Evolutionary conservation across 495 filamentous ascomycete genomes (phyloP), one percentile per base, ranked within the genome.

Genomic region (Mytilinidion resinicola): DNA sequence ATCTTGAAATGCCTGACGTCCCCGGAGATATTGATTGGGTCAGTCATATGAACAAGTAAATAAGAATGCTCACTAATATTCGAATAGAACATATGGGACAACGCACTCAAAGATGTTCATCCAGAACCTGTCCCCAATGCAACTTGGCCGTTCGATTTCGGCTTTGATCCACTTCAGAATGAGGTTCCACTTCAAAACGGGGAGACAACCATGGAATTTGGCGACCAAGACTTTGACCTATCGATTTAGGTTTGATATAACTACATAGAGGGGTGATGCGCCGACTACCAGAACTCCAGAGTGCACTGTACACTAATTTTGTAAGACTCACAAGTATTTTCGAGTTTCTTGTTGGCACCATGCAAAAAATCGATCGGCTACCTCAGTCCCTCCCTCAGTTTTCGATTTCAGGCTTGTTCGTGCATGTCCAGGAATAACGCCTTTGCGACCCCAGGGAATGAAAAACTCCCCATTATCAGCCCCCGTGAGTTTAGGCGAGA

Each of bases 381-480:
- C 59, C 48, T 48, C 68, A 63, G 39, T 62, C 14, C 15, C 61
- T 56, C 35, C 67, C 65, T 77, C 55, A n/a, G 4, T 33, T 33
- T 75, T 70, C 20, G 73, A 59, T n/a, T 74, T 71, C n/a, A 77
- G 55, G 1, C 77, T 65, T 17, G 71, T 71, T 19, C 67, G 69
- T 10, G 61, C 4, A 61, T 65, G 62, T 6, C 19, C 49, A 9
- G 62, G 62, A 11, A 59, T 55, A n/a, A 6, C 20, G 3, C 62
- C 62, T 19, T 53, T 51, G 30, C 62, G n/a, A 0, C 78, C 80
- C 57, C 80, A 78, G 9, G 75, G 74, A 33, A 74, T 67, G 50
- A 70, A 64, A 55, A 69, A 74, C 15, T 55, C 61, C 35, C 74
- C 72, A 43, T 62, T 65, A 9, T 71, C 53, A 21, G 67, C 62